phyloP scores from a whole-genome alignment of 495 filamentous ascomycete species.

The Pyronema omphalodes region DNA sequence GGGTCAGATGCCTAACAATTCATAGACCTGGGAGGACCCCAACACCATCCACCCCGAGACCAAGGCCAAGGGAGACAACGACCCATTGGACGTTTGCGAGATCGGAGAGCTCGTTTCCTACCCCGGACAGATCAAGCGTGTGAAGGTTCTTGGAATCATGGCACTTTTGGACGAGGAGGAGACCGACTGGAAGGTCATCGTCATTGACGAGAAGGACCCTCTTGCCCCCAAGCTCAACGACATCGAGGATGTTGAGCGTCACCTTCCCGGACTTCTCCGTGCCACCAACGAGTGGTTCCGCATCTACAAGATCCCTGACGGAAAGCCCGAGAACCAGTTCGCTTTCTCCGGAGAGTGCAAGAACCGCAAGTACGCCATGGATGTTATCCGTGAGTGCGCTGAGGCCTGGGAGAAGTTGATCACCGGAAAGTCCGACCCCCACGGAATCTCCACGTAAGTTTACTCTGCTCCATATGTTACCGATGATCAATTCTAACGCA shows the following conservation, averaged over 20 bases:
- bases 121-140: conserved; percentile 92
- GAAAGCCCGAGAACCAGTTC: conserved; percentile 99
- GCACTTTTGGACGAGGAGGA: conserved; percentile 97
- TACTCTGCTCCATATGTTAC: neutral
- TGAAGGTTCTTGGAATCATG: conserved; percentile 99
- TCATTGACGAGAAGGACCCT: conserved; percentile 96
- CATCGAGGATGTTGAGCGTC: conserved; percentile 96
- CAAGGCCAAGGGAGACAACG: conserved; percentile 99
- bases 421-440: conserved; percentile 59
- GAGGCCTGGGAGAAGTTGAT: conserved; percentile 96
- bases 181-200: conserved; percentile 99
- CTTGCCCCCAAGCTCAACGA: conserved; percentile 92
- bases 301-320: conserved; percentile 99
- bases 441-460: conserved; percentile 65
- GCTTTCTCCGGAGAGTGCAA: conserved; percentile 99
- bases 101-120: conserved; percentile 95
- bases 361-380: conserved; percentile 97
- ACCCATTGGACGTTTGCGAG: conserved; percentile 98
- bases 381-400: conserved; percentile 83
- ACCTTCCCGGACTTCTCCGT: conserved; percentile 86
- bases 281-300: conserved; percentile 99
- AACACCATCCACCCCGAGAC: conserved; percentile 90
- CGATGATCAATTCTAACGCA: neutral
- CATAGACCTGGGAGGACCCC: conserved; percentile 96
- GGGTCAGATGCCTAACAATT: conserved; percentile 14